A percentile compares a stretch with the other conserved stretches of the same genome.
Conservation (phyloP, 176 grass and related monocot species). For the Aechmea fasciata region DNA sequence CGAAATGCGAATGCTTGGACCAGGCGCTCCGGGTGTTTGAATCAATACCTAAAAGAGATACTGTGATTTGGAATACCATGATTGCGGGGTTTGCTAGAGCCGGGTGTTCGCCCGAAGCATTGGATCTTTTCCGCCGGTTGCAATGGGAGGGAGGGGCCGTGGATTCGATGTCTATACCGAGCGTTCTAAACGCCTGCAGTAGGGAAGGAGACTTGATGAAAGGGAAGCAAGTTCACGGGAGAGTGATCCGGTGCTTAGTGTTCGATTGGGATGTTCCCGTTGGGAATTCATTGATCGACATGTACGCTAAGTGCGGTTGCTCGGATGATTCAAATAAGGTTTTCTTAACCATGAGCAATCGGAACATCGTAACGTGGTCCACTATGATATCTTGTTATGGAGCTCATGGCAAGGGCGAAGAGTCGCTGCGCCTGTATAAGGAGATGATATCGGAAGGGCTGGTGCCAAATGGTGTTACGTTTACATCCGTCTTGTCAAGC, state of each 20-base stretch:
- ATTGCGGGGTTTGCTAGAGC: slow-evolving; percentile 31
- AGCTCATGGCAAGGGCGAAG: slow-evolving; percentile 37
- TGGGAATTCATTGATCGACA: slow-evolving; percentile 43
- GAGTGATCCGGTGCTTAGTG: slow-evolving; percentile 24
- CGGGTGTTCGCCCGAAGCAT: slow-evolving; percentile 7
- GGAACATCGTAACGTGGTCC: slow-evolving; percentile 49
- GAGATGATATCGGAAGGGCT: slow-evolving; percentile 33
- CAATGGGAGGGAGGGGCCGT: slow-evolving; percentile 26
- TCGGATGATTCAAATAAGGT: slow-evolving; percentile 8
- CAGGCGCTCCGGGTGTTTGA: slow-evolving; percentile 33
- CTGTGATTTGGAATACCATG: slow-evolving; percentile 47
- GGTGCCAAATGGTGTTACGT: slow-evolving; percentile 41
- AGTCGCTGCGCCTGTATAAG: slow-evolving; percentile 28
- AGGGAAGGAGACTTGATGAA: slow-evolving; percentile 44
- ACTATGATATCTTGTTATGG: slow-evolving; percentile 49
- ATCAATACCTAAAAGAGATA: slow-evolving; percentile 24
- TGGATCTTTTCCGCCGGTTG: slow-evolving; percentile 26
- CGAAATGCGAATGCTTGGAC: slow-evolving; percentile 23
- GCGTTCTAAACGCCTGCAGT: slow-evolving; percentile 33
- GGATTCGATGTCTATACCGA: slow-evolving; percentile 31
- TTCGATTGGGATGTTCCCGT: slow-evolving; percentile 22
- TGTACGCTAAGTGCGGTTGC: slow-evolving; percentile 43
- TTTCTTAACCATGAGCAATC: slow-evolving; percentile 34
- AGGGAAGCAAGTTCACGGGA: slow-evolving; percentile 50
- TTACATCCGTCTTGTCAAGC: slow-evolving; percentile 43